Percentiles rank a stretch among this genome's conserved stretches.
Conservation (phyloP, 441 rosid species). For the Bruguiera hainesii region DNA sequence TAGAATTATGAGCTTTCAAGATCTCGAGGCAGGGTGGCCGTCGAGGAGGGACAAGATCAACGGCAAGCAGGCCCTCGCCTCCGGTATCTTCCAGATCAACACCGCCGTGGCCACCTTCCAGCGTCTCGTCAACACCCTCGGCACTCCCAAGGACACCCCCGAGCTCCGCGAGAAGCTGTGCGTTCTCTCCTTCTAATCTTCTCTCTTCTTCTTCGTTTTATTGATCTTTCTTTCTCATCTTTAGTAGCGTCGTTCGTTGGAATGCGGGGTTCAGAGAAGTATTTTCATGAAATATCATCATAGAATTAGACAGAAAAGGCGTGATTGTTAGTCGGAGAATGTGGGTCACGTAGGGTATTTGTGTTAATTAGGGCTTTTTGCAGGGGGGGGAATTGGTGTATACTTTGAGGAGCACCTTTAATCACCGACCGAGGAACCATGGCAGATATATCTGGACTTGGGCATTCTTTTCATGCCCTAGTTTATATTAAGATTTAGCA, state of each 20-base stretch:
- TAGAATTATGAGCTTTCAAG: conserved; percentile 66
- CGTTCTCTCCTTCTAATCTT: conserved; percentile 20
- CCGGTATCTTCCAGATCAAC: conserved; percentile 94
- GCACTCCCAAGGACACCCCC: conserved; percentile 90
- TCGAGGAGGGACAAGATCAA: conserved; percentile 45
- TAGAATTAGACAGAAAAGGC: too few relatives aligned
- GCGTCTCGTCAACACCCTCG: conserved; percentile 85
- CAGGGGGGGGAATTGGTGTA: too few relatives aligned
- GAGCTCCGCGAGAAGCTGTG: conserved; percentile 96
- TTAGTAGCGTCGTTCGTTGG: not conserved
- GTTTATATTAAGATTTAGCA: too few relatives aligned
- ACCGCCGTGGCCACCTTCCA: conserved; percentile 88
- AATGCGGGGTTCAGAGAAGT: too few relatives aligned
- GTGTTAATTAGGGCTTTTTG: too few relatives aligned
- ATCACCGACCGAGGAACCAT: too few relatives aligned
- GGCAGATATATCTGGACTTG: too few relatives aligned
- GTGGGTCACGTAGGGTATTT: too few relatives aligned
- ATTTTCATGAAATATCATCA: too few relatives aligned
- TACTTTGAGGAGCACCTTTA: too few relatives aligned
- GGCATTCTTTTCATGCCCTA: too few relatives aligned
- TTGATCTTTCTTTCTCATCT: not conserved
- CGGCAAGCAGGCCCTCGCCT: conserved; percentile 74
- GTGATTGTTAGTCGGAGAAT: too few relatives aligned
- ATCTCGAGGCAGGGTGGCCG: conserved; percentile 70
- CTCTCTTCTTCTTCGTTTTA: not conserved